Base-by-base conservation (phyloP, 2,329 filamentous ascomycete species). In the Colletotrichum sp. region DNA sequence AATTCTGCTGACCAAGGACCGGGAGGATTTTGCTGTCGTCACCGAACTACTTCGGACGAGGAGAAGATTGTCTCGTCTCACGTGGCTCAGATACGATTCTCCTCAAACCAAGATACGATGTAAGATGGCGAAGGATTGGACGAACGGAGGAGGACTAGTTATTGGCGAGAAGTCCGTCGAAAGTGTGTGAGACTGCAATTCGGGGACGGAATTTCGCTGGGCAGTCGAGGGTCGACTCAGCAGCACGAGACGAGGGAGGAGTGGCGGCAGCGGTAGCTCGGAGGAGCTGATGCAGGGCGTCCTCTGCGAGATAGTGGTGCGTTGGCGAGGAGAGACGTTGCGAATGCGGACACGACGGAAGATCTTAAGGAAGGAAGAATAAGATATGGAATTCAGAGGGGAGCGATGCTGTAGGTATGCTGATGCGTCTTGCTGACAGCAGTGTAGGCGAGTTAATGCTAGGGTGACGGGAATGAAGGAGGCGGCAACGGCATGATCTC, bases 11-110 rank as follows among this genome's bases (percentile, higher is more conserved):
- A 24, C 36, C 43, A 32, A 60, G 10, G 62, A 52, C 30, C 28
- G 24, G 43, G 48, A 55, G 65, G 58, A 21, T 18, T 58, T 61
- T 38, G 62, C 68, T 15, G 64, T 67, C 70, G 73, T 68, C 73
- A 68, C 73, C 55, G 26, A 8, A 32, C 24, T 58, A 73, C 64
- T 68, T 75, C 73, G 60, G 73, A 75, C 56, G 73, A 75, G 15
- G 64, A 58, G 70, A 56, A 6, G 48, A 68, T 26, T 64, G 73
- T 73, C 64, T 75, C 70, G 73, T 36, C 64, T 73, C 64, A 73
- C 62, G 70, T 68, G 69, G 70, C 62, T 21, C 34, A 24, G 38
- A 48, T 34, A 34, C 56, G 38, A 60, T 68, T 32, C 48, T 58
- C 56, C 32, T 69, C 43, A 48, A 67, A 58, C 43, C 55, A 32